Base-by-base conservation (phyloP, 2,329 filamentous ascomycete genomes). In the Clathrospora elynae region DNA sequence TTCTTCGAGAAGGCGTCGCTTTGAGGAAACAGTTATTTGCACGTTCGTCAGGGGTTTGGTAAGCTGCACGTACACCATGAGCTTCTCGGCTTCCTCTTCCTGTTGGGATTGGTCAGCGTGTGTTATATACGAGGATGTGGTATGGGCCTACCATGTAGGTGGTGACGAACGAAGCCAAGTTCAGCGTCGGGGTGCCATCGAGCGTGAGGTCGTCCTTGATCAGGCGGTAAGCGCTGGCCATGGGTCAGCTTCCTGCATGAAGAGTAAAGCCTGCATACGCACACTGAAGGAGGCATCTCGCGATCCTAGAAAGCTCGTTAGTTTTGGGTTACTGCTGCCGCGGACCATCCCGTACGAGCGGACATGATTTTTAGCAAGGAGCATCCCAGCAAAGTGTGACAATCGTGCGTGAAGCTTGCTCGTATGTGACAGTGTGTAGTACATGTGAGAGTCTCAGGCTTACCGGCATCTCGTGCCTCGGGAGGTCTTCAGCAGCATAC, bases 81-180 rank as follows among this genome's bases (percentile, higher is more conserved):
- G 87, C 73, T 95, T 90, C 75, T 96, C 91, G 13, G 87, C 91
- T 72, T 96, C 92, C 31, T 96, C 88, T 75, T 96, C 91, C 87
- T 89, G 12, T 53, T 13, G 45, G 36, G 17, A 23, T 34, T 32
- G 26, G 34, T 36, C 42, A 31, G 36, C 31, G 3, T 28, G 19
- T 18, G 4, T 2, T 7, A 8, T 28, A 16, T 85, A 13, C 8
- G 9, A n/a, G 9, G 6, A 8, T 5, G 19, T 7, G 13, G 5
- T 16, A 10, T 17, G 16, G 5, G 10, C 29, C 9, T 39, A 89
- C 87, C 90, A 96, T 96, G 76, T 95, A 96, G 1, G 92, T 96
- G 1, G 91, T 96, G 55, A 96, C 90, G 65, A 97, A 97, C 24
- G 86, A 91, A 19, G 92, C 91, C 61, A 97, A 73, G 71, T 89